These are phyloP conservation scores for Capsicum chinense DNA, from an alignment of 257 asterid genomes.

Conservation along the genomic window DNA sequence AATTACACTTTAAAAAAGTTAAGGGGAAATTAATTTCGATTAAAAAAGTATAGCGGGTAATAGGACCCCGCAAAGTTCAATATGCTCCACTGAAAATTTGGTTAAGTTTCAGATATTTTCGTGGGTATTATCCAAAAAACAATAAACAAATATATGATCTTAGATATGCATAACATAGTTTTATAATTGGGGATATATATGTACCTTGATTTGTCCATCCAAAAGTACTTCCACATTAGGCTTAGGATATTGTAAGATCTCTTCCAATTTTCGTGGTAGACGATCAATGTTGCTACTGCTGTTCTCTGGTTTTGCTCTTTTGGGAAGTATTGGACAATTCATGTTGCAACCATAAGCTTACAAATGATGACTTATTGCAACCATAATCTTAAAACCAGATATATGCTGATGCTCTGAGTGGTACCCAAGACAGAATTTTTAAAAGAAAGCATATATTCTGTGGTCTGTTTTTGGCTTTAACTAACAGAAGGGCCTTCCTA, in stretches of 20 bases:
- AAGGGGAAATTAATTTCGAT: no score
- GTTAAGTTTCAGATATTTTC: no score
- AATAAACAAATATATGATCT: background rate
- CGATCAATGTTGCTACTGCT: background rate
- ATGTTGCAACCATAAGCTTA: conserved; percentile 1
- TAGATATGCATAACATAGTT: background rate
- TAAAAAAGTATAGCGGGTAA: no score
- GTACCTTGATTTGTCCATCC: conserved; percentile 21
- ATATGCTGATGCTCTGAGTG: conserved; percentile 1
- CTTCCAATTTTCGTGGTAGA: background rate
- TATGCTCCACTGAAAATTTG: no score
- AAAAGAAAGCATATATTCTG: conserved; percentile 14
- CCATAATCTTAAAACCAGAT: background rate
- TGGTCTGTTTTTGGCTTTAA: background rate
- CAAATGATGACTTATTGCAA: background rate
- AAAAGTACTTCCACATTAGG: conserved; percentile 1
- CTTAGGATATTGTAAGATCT: background rate
- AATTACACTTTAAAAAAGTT: no score
- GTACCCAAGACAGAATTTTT: background rate
- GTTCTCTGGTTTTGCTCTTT: background rate
- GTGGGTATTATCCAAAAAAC: no score
- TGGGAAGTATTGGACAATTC: background rate
- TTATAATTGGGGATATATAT: background rate
- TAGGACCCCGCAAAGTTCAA: no score
- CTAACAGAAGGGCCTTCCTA: background rate